Base-by-base conservation (phyloP, 495 filamentous ascomycete species). In the Aspergillus baeticus region DNA sequence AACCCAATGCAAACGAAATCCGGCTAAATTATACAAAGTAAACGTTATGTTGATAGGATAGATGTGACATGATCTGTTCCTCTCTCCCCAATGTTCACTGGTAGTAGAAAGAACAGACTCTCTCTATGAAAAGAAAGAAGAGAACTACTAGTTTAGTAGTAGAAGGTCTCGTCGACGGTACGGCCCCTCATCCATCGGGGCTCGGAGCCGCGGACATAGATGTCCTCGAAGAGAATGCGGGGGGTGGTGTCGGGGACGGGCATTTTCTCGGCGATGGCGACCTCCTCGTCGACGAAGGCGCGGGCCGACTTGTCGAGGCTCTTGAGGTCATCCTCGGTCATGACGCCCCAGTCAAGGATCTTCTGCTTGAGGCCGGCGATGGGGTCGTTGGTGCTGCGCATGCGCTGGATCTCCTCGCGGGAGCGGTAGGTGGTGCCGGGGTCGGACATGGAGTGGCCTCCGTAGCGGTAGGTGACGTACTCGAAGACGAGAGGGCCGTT, bases 401-500 rank as follows among this genome's bases (percentile, higher is more conserved):
- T 98, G 76, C 91, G 90, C 80, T 96, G 93, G 70, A 98, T 96
- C 78, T 98, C 94, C 78, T 98, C 94, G 73, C 94, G 92, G 64
- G 91, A 96, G 67, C 94, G 89, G 85, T 98, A 98, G 61, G 94
- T 98, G 69, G 94, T 98, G 72, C 94, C 94, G 54, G 94, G 94
- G 74, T 98, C 94, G 70, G 90, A 96, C 94, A 98, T 98, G 71
- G 90, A 95, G 86, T 98, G 94, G 44, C 94, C 94, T 69, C 94
- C 94, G 74, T 98, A 98, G 56, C 94, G 87, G 87, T 98, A 98
- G 65, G 94, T 98, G 69, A 98, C 93, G 75, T 96, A 98, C 78
- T 98, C 94, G 74, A 96, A 85, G 66, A 98, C 95, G 48, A 98
- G 80, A 47, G 94, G 94, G 35, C 95, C 92, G 63, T 95, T 89